These are phyloP conservation scores for Pseudogymnoascus sp. DNA, from an alignment of 2,329 filamentous ascomycete species.

Conservation along the genomic window DNA sequence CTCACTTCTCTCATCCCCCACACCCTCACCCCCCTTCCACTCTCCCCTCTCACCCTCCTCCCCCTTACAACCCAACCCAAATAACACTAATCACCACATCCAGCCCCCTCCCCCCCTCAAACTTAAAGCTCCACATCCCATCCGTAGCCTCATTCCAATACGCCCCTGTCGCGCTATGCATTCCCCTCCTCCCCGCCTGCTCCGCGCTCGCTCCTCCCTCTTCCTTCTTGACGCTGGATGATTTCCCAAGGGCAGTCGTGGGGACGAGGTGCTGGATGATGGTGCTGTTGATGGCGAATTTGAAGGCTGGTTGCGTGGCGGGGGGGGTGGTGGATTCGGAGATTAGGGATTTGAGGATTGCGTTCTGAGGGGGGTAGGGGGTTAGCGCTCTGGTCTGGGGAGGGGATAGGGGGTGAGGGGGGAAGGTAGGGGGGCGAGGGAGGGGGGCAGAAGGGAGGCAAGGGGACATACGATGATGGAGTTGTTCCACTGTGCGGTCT, in stretches of 20 bases:
- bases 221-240: slow-evolving; percentile 39
- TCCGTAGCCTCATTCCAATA: slow-evolving; percentile 90
- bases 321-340: slow-evolving; percentile 57
- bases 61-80: slow-evolving; percentile 60
- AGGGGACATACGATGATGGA: slow-evolving; percentile 69
- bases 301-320: slow-evolving; percentile 59
- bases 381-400: not conserved
- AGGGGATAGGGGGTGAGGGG: not conserved
- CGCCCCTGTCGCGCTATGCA: slow-evolving; percentile 78
- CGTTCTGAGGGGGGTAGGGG: slow-evolving; percentile 44
- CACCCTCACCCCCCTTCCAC: not conserved
- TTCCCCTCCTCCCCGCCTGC: slow-evolving; percentile 77
- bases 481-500: slow-evolving; percentile 83
- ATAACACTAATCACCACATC: slow-evolving; percentile 66
- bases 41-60: not conserved
- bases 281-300: slow-evolving; percentile 95
- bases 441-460: slow-evolving; percentile 2
- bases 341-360: slow-evolving; percentile 69
- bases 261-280: slow-evolving; percentile 89
- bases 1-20: not conserved
- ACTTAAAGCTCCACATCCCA: slow-evolving; percentile 86
- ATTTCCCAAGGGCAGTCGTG: slow-evolving; percentile 55
- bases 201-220: slow-evolving; percentile 50
- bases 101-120: slow-evolving; percentile 61
- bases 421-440: not conserved